Evolutionary conservation across 768 basidiomycete species (phyloP).

Genomic region (Trichaptum fuscoviolaceum): DNA sequence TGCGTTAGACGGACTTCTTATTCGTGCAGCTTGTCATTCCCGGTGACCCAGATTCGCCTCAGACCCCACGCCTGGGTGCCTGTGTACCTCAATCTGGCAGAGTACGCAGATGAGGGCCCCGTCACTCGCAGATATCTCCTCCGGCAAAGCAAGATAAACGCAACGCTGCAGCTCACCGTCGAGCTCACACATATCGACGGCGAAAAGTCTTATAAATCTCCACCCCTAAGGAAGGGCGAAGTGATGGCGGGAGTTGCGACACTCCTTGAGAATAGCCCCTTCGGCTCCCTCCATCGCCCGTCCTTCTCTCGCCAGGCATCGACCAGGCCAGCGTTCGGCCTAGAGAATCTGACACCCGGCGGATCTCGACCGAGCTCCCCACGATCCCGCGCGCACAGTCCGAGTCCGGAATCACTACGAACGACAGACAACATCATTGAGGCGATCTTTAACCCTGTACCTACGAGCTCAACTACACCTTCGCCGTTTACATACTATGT

Average conservation of each 20-base stretch:
- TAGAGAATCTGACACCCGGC: neutral
- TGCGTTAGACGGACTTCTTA: neutral
- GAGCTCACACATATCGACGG: conserved; percentile 51
- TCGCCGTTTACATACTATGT: conserved; percentile 35
- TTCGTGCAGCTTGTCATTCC: conserved; percentile 44
- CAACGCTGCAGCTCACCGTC: conserved; percentile 68
- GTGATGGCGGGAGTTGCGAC: conserved; percentile 64
- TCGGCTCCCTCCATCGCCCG: neutral
- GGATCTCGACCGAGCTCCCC: neutral
- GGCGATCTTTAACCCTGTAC: conserved; percentile 70
- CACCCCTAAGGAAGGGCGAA: conserved; percentile 67
- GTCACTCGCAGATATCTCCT: conserved; percentile 64
- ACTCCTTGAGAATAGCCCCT: conserved; percentile 36
- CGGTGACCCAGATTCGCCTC: conserved; percentile 50
- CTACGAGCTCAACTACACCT: conserved; percentile 26
- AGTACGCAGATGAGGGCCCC: conserved; percentile 56
- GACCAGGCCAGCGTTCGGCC: neutral
- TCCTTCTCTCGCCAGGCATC: neutral
- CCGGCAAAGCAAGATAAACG: conserved; percentile 72
- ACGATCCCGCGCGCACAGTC: neutral
- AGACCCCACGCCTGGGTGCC: conserved; percentile 59
- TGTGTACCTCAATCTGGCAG: conserved; percentile 66
- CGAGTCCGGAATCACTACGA: conserved; percentile 41
- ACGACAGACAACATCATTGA: conserved; percentile 74
- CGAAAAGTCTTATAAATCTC: conserved; percentile 51